Percentiles rank a stretch among this genome's conserved stretches.
Evolutionary conservation across 331 rosid genomes (phyloP).

Genomic region (Phaseolus coccineus): DNA sequence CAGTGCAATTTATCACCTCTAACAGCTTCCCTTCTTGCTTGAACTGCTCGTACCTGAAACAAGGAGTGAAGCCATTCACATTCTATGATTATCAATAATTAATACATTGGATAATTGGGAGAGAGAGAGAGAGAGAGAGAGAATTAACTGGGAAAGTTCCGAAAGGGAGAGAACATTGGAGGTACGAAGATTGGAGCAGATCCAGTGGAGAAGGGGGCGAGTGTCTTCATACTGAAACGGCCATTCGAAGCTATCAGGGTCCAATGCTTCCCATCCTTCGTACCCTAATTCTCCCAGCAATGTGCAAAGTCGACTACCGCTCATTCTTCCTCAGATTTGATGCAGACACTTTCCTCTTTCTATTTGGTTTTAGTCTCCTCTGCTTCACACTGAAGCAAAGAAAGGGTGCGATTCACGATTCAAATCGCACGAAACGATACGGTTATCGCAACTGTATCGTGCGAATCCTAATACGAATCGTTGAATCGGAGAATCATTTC

Average conservation of each 20-base stretch:
- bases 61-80: neutral
- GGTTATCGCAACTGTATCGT: too few relatives aligned
- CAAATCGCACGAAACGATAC: too few relatives aligned
- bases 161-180: slow-evolving; percentile 88
- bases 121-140: neutral
- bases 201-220: slow-evolving; percentile 92
- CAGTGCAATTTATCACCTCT: slow-evolving; percentile 31
- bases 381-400: neutral
- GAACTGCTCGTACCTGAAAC: slow-evolving; percentile 77
- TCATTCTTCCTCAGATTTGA: slow-evolving; percentile 53
- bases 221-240: slow-evolving; percentile 93
- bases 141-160: slow-evolving; percentile 72
- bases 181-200: slow-evolving; percentile 91
- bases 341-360: neutral
- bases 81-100: neutral
- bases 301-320: slow-evolving; percentile 70
- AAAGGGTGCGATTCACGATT: too few relatives aligned
- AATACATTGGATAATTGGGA: neutral
- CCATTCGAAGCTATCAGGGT: slow-evolving; percentile 98
- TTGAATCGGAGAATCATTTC: too few relatives aligned
- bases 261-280: slow-evolving; percentile 66
- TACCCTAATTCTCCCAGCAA: slow-evolving; percentile 83
- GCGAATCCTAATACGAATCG: too few relatives aligned
- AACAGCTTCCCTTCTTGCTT: slow-evolving; percentile 84
- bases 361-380: neutral